A percentile compares a stretch with the other conserved stretches of the same genome.
These are phyloP conservation scores for Pulveroboletus sp. DNA, from an alignment of 768 basidiomycete genomes.

Conservation along the genomic window DNA sequence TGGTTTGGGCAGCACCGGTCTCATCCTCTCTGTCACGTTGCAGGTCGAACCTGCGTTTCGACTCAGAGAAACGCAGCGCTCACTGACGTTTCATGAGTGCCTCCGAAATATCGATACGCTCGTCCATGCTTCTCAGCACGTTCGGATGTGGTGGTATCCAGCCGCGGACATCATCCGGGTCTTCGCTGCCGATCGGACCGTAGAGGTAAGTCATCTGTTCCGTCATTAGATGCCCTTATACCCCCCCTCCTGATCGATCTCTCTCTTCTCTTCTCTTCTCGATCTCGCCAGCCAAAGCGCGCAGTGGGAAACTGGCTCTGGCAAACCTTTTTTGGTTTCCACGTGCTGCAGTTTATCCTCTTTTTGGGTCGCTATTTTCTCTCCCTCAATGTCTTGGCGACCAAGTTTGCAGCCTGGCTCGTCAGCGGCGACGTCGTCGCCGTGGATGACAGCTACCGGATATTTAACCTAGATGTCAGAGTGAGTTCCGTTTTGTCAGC, in stretches of 20 bases:
- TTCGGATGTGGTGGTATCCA: slow-evolving; percentile 96
- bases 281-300: slow-evolving; percentile 41
- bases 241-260: not conserved
- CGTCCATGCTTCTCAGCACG: slow-evolving; percentile 71
- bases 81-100: slow-evolving; percentile 59
- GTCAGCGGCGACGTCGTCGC: slow-evolving; percentile 48
- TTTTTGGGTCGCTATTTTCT: slow-evolving; percentile 68
- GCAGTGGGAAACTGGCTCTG: slow-evolving; percentile 60
- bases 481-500: slow-evolving; percentile 43
- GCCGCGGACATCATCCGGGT: slow-evolving; percentile 67
- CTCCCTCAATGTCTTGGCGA: slow-evolving; percentile 58
- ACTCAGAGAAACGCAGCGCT: slow-evolving; percentile 66
- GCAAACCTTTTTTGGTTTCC: slow-evolving; percentile 69
- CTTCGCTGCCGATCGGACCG: slow-evolving; percentile 69
- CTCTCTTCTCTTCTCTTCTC: not conserved
- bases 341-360: slow-evolving; percentile 79
- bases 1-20: slow-evolving; percentile 85
- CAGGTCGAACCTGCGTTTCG: slow-evolving; percentile 80
- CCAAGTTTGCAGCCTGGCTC: slow-evolving; percentile 66
- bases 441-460: slow-evolving; percentile 72
- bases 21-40: slow-evolving; percentile 75
- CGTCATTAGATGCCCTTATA: not conserved
- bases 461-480: slow-evolving; percentile 93
- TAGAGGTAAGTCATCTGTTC: slow-evolving; percentile 54
- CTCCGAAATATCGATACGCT: slow-evolving; percentile 52